phyloP scores from a whole-genome alignment of 805 yeast genomes.

The Vanderwaltozyma verrucispora region DNA sequence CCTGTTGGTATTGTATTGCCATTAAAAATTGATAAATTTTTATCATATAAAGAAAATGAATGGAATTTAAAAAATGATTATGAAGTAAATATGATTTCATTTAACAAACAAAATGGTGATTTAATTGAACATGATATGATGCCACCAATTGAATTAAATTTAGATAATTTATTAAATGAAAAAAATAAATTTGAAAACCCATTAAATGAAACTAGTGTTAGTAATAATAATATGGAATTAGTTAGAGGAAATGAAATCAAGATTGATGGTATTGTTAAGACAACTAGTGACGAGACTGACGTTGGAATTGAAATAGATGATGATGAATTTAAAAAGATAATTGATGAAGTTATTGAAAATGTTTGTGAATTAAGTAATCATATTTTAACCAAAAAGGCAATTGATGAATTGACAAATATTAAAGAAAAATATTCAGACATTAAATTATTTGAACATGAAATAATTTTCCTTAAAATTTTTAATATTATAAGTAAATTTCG shows the following conservation, averaged over 20 bases:
- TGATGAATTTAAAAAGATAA: conserved; percentile 9
- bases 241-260: no score
- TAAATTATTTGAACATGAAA: conserved; percentile 42
- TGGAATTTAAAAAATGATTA: conserved; percentile 13
- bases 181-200: conserved; percentile 19
- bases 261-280: no score
- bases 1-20: conserved; percentile 38
- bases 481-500: conserved; percentile 45
- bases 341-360: conserved; percentile 25
- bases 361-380: conserved; percentile 51
- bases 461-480: conserved; percentile 42
- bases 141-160: conserved; percentile 13
- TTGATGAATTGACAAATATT: conserved; percentile 45
- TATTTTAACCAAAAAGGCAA: conserved; percentile 42
- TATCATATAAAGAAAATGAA: conserved; percentile 20
- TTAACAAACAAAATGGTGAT: conserved; percentile 10
- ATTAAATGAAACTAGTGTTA: conserved; percentile 2
- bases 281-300: no score
- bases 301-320: not conserved
- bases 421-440: conserved; percentile 38
- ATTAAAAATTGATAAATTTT: conserved; percentile 22
- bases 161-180: conserved; percentile 18
- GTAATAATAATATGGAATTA: not conserved
- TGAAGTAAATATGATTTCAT: conserved; percentile 13
- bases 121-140: conserved; percentile 7